Evolutionary conservation across 352 stramenopile genomes (phyloP), one percentile per base, ranked within the genome.

Genomic region (Sclerospora graminicola): DNA sequence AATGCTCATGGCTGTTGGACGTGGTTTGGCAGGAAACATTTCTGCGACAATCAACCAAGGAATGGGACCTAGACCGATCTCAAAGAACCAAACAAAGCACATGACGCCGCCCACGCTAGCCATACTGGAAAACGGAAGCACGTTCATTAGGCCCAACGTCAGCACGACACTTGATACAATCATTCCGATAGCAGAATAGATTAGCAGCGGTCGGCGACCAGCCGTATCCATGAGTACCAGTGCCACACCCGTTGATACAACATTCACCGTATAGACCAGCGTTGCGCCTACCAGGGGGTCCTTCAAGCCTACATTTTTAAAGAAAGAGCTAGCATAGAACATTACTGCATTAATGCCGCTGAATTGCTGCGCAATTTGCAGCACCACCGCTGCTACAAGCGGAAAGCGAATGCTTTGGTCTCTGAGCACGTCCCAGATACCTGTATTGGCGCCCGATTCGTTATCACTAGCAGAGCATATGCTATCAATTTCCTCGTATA

Each of bases 1-100:
- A 42, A 92, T 73, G 29, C 72, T 89, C 84, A 96, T 96, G 43
- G 80, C 78, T 2, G 76, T 84, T 28, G 84, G 79, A 33, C 96
- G 86, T 38, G 95, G 94, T 60, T 96, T 96, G 10, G 83, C 72
- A 37, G 91, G 81, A 66, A 97, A 97, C 86, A 97, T 97, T 62
- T 98, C 93, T n/a, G 89, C 88, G 6, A 97, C 89, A 53, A 98
- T 97, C 18, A 97, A 61, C 93, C 90, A 98, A 31, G 93, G 91
- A 47, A 98, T 97, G 8, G 94, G 91, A 7, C 93, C 93, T 5
- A 81, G 43, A 9, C 69, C 69, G 38, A 81, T 80, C 43, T 80
- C 68, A 32, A 80, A 80, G 53, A 77, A 86, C 71, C 74, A 86
- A 28, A 86, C 71, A 27, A 83, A 86, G 41, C 69, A 76, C 68